A percentile compares a stretch with the other conserved stretches of the same genome.
Evolutionary conservation across 768 basidiomycete species (phyloP).

Genomic region (Calvatia gigantea): DNA sequence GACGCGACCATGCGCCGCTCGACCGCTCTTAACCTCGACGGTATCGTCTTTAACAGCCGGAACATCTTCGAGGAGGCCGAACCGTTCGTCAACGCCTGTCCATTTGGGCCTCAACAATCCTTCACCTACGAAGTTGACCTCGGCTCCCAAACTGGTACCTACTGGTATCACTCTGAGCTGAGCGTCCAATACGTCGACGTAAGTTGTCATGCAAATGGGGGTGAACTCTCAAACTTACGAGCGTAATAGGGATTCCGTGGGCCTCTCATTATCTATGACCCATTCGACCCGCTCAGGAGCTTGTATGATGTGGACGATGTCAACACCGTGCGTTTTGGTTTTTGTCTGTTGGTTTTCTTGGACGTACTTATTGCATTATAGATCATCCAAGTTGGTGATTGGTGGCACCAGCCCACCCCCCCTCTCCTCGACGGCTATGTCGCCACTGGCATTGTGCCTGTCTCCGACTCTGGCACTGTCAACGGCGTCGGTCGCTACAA

Average conservation of each 20-base stretch:
- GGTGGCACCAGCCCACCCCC: conserved; percentile 33
- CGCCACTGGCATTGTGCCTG: conserved; percentile 24
- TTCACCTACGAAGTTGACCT: conserved; percentile 40
- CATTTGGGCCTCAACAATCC: conserved; percentile 35
- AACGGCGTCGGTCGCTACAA: conserved; percentile 43
- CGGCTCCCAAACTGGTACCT: conserved; percentile 22
- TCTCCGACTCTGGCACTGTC: conserved; percentile 38
- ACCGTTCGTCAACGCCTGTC: conserved; percentile 42
- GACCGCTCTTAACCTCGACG: conserved; percentile 38
- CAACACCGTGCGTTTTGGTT: conserved; percentile 17
- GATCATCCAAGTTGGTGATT: conserved; percentile 33
- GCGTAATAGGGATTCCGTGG: conserved; percentile 39
- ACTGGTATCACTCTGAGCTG: conserved; percentile 21
- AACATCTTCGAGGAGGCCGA: conserved; percentile 15
- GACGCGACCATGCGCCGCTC: conserved; percentile 46
- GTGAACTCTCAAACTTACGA: neutral
- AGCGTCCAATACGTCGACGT: conserved; percentile 10
- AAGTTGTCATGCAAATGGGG: neutral
- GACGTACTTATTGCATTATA: conserved; percentile 21
- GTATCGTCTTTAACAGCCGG: conserved; percentile 22
- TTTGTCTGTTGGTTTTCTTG: conserved; percentile 16
- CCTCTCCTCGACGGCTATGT: conserved; percentile 26
- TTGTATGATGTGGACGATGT: conserved; percentile 15
- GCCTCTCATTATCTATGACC: conserved; percentile 33
- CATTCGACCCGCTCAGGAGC: conserved; percentile 21